phyloP scores from a whole-genome alignment of 352 stramenopile genomes.

The Phytophthora crassamura region DNA sequence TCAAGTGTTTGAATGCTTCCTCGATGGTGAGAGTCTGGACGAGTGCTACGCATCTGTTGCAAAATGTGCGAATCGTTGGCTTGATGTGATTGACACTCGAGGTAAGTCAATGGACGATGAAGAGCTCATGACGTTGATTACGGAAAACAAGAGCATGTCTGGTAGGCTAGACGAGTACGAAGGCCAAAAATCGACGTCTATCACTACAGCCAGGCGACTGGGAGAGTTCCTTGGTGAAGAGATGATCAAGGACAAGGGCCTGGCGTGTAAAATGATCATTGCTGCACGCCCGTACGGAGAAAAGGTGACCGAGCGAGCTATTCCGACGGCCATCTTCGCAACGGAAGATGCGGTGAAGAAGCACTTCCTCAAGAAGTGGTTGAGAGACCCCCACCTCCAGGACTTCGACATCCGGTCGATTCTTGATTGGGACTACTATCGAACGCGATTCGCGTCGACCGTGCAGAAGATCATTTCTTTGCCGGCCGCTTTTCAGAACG shows the following conservation, averaged over 20 bases:
- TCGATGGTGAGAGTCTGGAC: conserved; percentile 93
- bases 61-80: conserved; percentile 97
- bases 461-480: conserved; percentile 99
- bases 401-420: conserved; percentile 95
- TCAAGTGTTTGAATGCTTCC: conserved; percentile 98
- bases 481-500: conserved; percentile 97
- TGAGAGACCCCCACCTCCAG: conserved; percentile 92
- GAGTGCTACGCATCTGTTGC: conserved; percentile 98
- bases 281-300: conserved; percentile 90
- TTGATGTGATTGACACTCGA: conserved; percentile 97
- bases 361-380: conserved; percentile 98
- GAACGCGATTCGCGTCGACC: conserved; percentile 79
- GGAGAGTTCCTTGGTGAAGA: conserved; percentile 98
- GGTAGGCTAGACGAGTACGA: conserved; percentile 97
- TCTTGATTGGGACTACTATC: conserved; percentile 99
- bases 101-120: conserved; percentile 96
- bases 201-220: conserved; percentile 97
- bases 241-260: conserved; percentile 98
- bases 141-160: conserved; percentile 99
- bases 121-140: conserved; percentile 98
- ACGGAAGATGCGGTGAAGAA: conserved; percentile 94
- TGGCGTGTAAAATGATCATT: conserved; percentile 99
- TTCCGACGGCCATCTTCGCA: conserved; percentile 98
- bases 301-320: conserved; percentile 97
- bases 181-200: conserved; percentile 97